Evolutionary conservation across 225 moss, liverwort and hornwort species (phyloP).

Genomic region (Sphagnum contortum): DNA sequence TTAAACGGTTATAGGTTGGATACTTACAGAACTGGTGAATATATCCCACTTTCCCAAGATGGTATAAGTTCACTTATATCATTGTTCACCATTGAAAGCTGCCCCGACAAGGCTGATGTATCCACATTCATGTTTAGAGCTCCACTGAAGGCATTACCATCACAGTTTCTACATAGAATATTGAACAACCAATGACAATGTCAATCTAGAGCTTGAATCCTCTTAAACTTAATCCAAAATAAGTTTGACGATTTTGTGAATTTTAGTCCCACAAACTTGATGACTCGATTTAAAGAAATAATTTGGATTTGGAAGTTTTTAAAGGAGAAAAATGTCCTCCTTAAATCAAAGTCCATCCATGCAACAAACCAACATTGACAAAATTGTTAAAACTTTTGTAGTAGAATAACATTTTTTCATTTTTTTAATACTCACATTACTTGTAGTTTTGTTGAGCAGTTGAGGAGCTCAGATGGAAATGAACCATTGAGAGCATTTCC

Average conservation of each 20-base stretch:
- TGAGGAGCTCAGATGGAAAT: constrained; percentile 1
- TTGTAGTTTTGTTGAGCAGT: not conserved
- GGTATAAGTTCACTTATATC: not conserved
- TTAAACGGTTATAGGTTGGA: not conserved
- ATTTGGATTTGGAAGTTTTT: no score
- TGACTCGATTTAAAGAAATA: no score
- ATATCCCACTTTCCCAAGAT: constrained; percentile 1
- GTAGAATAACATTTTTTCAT: no score
- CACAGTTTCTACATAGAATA: not conserved
- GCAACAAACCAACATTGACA: not conserved
- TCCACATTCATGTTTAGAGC: not conserved
- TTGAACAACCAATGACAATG: not conserved
- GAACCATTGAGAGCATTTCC: not conserved
- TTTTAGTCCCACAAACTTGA: no score
- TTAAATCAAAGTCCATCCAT: not conserved
- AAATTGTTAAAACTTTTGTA: no score
- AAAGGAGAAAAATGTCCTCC: no score
- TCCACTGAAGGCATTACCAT: not conserved
- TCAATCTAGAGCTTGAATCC: no score
- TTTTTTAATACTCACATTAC: not conserved
- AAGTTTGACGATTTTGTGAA: no score
- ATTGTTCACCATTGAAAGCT: constrained; percentile 1
- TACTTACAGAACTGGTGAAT: not conserved
- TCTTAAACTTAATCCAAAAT: no score
- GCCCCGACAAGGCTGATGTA: not conserved